Base-by-base conservation (phyloP, 495 filamentous ascomycete species). In the Penicillium lagena region DNA sequence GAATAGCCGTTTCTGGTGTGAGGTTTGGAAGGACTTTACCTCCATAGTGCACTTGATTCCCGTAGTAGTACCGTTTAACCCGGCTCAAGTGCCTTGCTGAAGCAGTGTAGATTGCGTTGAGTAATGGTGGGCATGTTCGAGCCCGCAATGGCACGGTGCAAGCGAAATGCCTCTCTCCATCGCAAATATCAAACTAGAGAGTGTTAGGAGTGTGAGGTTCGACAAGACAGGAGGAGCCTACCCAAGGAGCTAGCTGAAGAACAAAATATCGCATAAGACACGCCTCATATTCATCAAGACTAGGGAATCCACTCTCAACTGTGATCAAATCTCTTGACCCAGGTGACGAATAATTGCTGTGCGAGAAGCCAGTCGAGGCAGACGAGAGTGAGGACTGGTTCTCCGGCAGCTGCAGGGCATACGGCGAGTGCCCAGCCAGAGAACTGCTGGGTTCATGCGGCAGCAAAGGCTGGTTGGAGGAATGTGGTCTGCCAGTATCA, bases 181-280 rank as follows among this genome's bases (percentile, higher is more conserved):
- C 56, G 31, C 56, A 59, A 35, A 53, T 27, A 43, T 59, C 56
- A 30, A 59, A 59, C 56, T 56, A 15, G 8, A 15, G 1, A 34
- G n/a, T n/a, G n/a, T n/a, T n/a, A n/a, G n/a, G n/a, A 28, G 11
- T 13, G 12, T 34, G 4, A n/a, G 35, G 5, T n/a, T n/a, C n/a
- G n/a, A n/a, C n/a, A n/a, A n/a, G 17, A 32, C 30, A 32, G 22
- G 34, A 12, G n/a, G 9, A 15, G 32, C 31, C 22, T 43, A 60
- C 59, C 60, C 60, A 63, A 12, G 46, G 50, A 22, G 54, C 54
- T 22, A 63, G 49, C 11, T 63, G 38, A 34, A 58, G 56, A 22
- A 58, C 48, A 29, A 63, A 66, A 46, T 66, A 60, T 12, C 60
- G 43, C 54, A 66, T 55, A 1, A 66, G 44, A 38, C 58, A 58